These are phyloP conservation scores for Helicocarpus griseus DNA, from an alignment of 2,329 filamentous ascomycete genomes.

Conservation along the genomic window DNA sequence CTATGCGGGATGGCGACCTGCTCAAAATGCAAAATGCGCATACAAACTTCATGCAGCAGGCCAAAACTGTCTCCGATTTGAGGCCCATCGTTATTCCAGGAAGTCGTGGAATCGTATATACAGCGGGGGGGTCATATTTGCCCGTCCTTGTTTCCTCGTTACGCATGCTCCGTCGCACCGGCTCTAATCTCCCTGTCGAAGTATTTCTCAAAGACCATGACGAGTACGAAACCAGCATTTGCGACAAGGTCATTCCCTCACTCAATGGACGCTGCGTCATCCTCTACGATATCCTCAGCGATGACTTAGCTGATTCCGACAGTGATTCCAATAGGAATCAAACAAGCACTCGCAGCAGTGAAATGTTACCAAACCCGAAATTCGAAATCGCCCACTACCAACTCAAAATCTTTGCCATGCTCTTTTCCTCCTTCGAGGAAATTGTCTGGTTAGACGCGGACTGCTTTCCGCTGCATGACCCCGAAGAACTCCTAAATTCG, in stretches of 20 bases:
- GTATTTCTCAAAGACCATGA: constrained; percentile 20
- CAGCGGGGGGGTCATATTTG: constrained; percentile 29
- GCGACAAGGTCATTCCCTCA: constrained; percentile 20
- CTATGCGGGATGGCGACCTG: constrained; percentile 22
- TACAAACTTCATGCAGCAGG: constrained; percentile 23
- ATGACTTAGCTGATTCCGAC: neutral
- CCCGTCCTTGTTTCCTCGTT: constrained; percentile 23
- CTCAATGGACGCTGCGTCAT: constrained; percentile 22
- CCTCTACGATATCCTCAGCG: constrained; percentile 6
- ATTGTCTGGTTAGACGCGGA: constrained; percentile 52
- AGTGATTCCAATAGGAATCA: neutral
- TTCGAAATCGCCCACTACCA: constrained; percentile 39
- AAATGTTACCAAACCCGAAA: constrained; percentile 14
- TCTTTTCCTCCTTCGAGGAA: constrained; percentile 50
- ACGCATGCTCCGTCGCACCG: constrained; percentile 25
- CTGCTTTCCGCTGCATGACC: constrained; percentile 42
- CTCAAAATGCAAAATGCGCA: constrained; percentile 26
- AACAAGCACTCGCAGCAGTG: neutral
- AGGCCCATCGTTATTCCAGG: constrained; percentile 21
- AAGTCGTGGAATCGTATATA: constrained; percentile 24
- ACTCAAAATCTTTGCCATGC: constrained; percentile 47
- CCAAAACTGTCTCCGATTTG: constrained; percentile 17
- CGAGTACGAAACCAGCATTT: constrained; percentile 22
- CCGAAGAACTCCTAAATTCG: constrained; percentile 38
- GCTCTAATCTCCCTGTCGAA: constrained; percentile 27